A percentile compares a stretch with the other conserved stretches of the same genome.
These are phyloP conservation scores for Lophiostoma macrostomum DNA, from an alignment of 495 filamentous ascomycete genomes.

Conservation along the genomic window DNA sequence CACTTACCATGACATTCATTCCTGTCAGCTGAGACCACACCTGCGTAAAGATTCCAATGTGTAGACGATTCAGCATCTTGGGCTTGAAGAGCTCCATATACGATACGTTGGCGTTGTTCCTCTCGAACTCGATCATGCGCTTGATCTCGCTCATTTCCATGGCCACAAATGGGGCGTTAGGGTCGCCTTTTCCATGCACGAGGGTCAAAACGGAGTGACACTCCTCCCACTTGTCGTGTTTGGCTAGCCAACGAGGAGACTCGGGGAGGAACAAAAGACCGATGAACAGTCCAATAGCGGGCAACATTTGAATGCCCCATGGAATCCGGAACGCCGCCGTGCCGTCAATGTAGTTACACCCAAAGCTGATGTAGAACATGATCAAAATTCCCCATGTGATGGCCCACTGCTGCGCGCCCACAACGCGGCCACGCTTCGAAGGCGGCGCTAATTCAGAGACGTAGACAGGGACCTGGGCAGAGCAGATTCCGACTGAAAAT, in stretches of 20 bases:
- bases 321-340: slow-evolving; percentile 66
- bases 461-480: slow-evolving; percentile 77
- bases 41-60: slow-evolving; percentile 73
- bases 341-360: slow-evolving; percentile 61
- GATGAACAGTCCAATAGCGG: slow-evolving; percentile 60
- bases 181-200: slow-evolving; percentile 66
- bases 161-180: slow-evolving; percentile 57
- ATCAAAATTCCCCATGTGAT: slow-evolving; percentile 74
- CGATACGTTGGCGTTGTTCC: slow-evolving; percentile 56
- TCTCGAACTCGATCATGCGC: slow-evolving; percentile 67
- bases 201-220: slow-evolving; percentile 59
- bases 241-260: slow-evolving; percentile 74
- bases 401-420: slow-evolving; percentile 75
- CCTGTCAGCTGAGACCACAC: slow-evolving; percentile 83
- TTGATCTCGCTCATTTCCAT: slow-evolving; percentile 70
- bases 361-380: slow-evolving; percentile 80
- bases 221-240: slow-evolving; percentile 72
- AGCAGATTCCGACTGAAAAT: slow-evolving; percentile 71
- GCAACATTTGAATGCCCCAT: slow-evolving; percentile 75
- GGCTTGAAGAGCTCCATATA: slow-evolving; percentile 69
- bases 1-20: slow-evolving; percentile 83
- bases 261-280: slow-evolving; percentile 68
- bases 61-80: slow-evolving; percentile 70
- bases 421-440: slow-evolving; percentile 65
- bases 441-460: slow-evolving; percentile 71